Percentiles rank a stretch among this genome's conserved stretches.
Conservation (phyloP, 495 filamentous ascomycete genomes). For the Daldinia decipiens region DNA sequence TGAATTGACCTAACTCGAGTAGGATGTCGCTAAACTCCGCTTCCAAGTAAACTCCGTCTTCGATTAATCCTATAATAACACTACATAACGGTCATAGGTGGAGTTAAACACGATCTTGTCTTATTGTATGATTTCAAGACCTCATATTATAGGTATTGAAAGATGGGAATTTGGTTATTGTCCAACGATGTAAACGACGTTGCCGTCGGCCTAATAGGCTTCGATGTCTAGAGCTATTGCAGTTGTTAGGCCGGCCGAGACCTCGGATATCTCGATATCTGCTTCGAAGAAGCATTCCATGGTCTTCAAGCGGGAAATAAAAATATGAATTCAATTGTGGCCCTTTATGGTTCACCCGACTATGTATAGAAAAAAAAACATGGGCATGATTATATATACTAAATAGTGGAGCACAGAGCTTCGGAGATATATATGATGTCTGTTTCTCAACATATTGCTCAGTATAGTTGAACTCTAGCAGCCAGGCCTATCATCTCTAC, state of each 20-base stretch:
- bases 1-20: background rate
- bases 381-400: background rate
- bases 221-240: too few species aligned
- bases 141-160: background rate
- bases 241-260: conserved; percentile 3
- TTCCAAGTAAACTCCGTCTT: background rate
- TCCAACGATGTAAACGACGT: conserved; percentile 3
- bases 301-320: background rate
- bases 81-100: background rate
- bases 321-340: background rate
- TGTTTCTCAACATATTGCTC: background rate
- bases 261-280: conserved; percentile 1
- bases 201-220: conserved; percentile 11
- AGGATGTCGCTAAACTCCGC: background rate
- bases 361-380: background rate
- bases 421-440: background rate
- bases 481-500: background rate
- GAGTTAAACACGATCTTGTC: background rate
- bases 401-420: background rate
- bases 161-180: background rate
- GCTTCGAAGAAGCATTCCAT: background rate
- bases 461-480: background rate
- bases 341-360: background rate
- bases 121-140: background rate
- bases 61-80: too few species aligned